A percentile compares a stretch with the other conserved stretches of the same genome.
Conservation (phyloP, 148 eudicot genomes). For the Nyssa sinensis region DNA sequence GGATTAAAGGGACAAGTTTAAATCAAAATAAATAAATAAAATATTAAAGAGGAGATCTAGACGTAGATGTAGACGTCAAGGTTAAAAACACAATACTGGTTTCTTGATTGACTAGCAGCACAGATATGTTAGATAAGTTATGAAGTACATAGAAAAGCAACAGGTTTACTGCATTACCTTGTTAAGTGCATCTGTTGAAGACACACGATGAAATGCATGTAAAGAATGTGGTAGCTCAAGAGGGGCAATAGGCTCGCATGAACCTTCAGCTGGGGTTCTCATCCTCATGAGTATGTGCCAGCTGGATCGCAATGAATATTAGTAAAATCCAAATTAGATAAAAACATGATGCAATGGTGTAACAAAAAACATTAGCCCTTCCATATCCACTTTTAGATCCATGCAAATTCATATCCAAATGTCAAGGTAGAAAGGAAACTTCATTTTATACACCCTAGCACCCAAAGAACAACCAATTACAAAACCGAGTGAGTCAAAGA, state of each 20-base stretch:
- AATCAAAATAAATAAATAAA: no score
- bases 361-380: neutral
- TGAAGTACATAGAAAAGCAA: neutral
- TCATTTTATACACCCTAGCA: neutral
- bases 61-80: neutral
- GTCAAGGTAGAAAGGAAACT: neutral
- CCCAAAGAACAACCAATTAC: neutral
- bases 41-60: neutral
- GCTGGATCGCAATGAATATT: slow-evolving; percentile 29
- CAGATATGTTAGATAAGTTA: neutral
- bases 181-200: slow-evolving; percentile 61
- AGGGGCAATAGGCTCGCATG: slow-evolving; percentile 84
- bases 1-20: no score
- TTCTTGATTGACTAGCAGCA: neutral
- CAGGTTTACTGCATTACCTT: slow-evolving; percentile 37
- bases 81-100: neutral
- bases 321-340: neutral
- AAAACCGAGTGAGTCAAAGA: neutral
- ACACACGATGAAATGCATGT: slow-evolving; percentile 79
- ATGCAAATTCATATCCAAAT: neutral
- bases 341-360: neutral
- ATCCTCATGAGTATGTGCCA: slow-evolving; percentile 98
- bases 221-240: slow-evolving; percentile 89
- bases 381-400: neutral
- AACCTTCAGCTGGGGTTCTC: slow-evolving; percentile 59